Evolutionary conservation across 805 yeast species (phyloP), one percentile per base, ranked within the genome.

Genomic region (Kockiozyma suomiensis): DNA sequence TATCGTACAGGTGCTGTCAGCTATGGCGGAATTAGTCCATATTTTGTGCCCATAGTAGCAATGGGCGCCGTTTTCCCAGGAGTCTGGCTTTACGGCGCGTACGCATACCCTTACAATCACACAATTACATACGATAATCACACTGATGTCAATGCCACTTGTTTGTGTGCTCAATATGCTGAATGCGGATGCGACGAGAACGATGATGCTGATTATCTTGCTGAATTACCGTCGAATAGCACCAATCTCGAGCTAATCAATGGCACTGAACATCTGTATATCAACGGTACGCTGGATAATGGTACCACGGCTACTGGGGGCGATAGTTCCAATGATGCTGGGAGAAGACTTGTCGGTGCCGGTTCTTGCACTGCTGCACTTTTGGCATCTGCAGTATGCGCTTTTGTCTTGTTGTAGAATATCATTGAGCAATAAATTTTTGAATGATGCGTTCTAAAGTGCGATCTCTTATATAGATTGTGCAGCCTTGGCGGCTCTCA

Each of bases 241-340:
- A 59, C 63, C 2, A 8, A n/a, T 3, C 21, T 40, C 10, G 33
- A 30, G 12, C 23, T 25, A 1, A 46, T 35, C 38, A 55, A 59
- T 45, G 63, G 57, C 17, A 55, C 61, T 2, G 38, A 42, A 8
- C 41, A 50, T 23, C 33, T 59, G 19, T 32, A 49, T 25, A 59
- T 59, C 48, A 59, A 59, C 40, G 63, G 63, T 10, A 59, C 61
- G 21, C 48, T 59, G 2, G 53, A 33, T 12, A 59, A 59, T 19
- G 61, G 60, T 12, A 59, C 63, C 28, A 56, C 59, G 12, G 60
- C 58, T n/a, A 45, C 61, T 33, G 49, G 17, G 5, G 21, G 37
- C 19, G 33, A 17, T 13, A 38, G n/a, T n/a, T n/a, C 21, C 17
- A 38, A 17, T 38, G 19, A 21, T n/a, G 42, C 21, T 10, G 42